These are phyloP conservation scores for Boletus subparvulus DNA, from an alignment of 768 basidiomycete species.

Conservation along the genomic window DNA sequence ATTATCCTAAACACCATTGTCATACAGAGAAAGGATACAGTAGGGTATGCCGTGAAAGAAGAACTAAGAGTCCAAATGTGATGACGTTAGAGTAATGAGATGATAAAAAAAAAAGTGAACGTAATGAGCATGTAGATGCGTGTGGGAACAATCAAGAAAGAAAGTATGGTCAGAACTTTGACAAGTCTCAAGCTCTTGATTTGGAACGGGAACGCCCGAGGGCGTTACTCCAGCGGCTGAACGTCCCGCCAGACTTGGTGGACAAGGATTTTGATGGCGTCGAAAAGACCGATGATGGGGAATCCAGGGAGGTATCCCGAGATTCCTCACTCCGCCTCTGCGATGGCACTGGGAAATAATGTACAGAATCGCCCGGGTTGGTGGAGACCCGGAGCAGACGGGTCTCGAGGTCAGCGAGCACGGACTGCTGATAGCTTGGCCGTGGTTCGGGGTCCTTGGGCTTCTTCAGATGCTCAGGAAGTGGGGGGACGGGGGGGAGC, in stretches of 20 bases:
- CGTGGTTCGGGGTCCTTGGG: slow-evolving; percentile 12
- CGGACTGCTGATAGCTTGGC: slow-evolving; percentile 31
- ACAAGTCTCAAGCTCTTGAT: slow-evolving; percentile 16
- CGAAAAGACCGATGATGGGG: slow-evolving; percentile 33
- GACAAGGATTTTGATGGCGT: slow-evolving; percentile 19
- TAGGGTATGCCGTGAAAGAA: slow-evolving; percentile 3
- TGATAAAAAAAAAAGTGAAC: slow-evolving; percentile 16
- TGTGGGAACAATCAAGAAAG: slow-evolving; percentile 4
- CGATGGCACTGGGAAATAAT: slow-evolving; percentile 35
- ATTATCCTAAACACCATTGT: slow-evolving; percentile 5
- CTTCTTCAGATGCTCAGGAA: slow-evolving; percentile 27
- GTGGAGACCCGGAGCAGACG: slow-evolving; percentile 26
- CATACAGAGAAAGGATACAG: slow-evolving; percentile 15
- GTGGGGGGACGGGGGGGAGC: slow-evolving; percentile 28
- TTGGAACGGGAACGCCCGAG: slow-evolving; percentile 24
- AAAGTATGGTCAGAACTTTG: neutral
- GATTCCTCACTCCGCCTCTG: slow-evolving; percentile 33
- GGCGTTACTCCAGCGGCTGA: slow-evolving; percentile 20
- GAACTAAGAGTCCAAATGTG: neutral
- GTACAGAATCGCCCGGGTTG: slow-evolving; percentile 32
- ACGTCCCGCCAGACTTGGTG: slow-evolving; percentile 20
- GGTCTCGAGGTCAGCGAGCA: slow-evolving; percentile 33
- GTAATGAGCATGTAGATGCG: slow-evolving; percentile 4
- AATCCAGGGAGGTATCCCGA: slow-evolving; percentile 27
- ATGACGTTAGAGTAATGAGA: slow-evolving; percentile 15